Evolutionary conservation across 1,139 yeast genomes (phyloP), one percentile per base, ranked within the genome.

Genomic region (Saccharomyces pastorianus): DNA sequence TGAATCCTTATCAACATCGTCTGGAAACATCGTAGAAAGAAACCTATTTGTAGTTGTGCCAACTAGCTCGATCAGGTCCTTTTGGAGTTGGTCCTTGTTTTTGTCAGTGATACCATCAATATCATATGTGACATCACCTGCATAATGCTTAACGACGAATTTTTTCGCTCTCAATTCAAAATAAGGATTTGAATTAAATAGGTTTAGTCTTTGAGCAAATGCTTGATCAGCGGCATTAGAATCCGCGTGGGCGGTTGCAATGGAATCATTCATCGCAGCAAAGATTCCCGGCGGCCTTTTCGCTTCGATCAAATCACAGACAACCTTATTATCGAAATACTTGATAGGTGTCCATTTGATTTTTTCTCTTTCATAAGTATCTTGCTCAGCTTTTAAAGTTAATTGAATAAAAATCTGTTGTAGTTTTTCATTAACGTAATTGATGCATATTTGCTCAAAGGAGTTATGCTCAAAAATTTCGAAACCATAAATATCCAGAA

Each of bases 181-280:
- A 71, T 95, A 95, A 46, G 87, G 85, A 70, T 91, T 91, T 41
- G 80, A 73, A 2, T 91, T 77, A 56, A 95, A 88, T 83, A 89
- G 78, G 60, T 90, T 88, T 64, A 93, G 78, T 72, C 98, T 81
- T 76, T 90, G 96, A 38, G 95, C 88, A 72, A 95, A 95, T 2
- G 95, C 89, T 73, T 90, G 96, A 71, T 95, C 99, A 0, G 99
- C 98, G 11, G 99, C 99, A 55, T 77, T 81, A 1, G 97, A 87
- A 69, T 95, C 99, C 2, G 99, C 99, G 71, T 95, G 99, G 0
- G 99, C 99, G 17, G 98, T 95, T 51, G 97, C 97, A 68, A 91
- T 85, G 0, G 98, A 93, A 74, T 95, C 99, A 71, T 93, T 93
- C 72, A 95, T 79, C 1, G 96, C 96, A 2, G 99, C 95, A 74